A percentile compares a stretch with the other conserved stretches of the same genome.
phyloP scores from a whole-genome alignment of 495 filamentous ascomycete species.

The Amorphotheca resinae region DNA sequence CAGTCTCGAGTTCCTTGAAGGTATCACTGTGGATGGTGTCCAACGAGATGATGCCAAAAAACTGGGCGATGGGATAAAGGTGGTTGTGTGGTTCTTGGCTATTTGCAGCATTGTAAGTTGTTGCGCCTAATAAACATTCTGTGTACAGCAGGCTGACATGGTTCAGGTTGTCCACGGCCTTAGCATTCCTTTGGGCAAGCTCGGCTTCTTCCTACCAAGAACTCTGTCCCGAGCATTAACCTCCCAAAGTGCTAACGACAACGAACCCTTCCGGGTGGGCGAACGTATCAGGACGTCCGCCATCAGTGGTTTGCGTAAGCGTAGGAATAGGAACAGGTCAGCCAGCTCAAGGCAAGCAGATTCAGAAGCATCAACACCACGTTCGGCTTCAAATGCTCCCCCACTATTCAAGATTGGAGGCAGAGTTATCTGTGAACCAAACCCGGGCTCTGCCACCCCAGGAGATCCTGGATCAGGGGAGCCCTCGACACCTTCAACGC shows the following conservation, averaged over 20 bases:
- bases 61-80: constrained; percentile 48
- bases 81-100: constrained; percentile 79
- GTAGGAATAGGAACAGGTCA: constrained; percentile 2
- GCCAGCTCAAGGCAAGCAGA: neutral
- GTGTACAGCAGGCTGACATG: constrained; percentile 12
- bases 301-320: constrained; percentile 10
- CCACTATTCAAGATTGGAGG: constrained; percentile 41
- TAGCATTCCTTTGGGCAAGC: constrained; percentile 71
- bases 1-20: constrained; percentile 52
- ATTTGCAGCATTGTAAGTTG: constrained; percentile 73
- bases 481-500: constrained; percentile 5
- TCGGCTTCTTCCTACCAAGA: constrained; percentile 66
- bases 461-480: neutral
- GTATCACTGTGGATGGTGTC: constrained; percentile 42
- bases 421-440: constrained; percentile 25
- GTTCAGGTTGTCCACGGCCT: constrained; percentile 71
- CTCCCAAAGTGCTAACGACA: constrained; percentile 23
- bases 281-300: constrained; percentile 4
- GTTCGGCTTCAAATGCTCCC: constrained; percentile 19
- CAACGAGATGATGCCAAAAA: constrained; percentile 52
- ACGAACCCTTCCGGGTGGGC: constrained; percentile 5
- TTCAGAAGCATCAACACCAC: constrained; percentile 2
- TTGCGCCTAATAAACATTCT: neutral
- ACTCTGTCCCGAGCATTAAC: constrained; percentile 46
- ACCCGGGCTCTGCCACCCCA: neutral